A percentile compares a stretch with the other conserved stretches of the same genome.
Conservation (phyloP, 2,329 filamentous ascomycete species). For the Colletotrichum musae region DNA sequence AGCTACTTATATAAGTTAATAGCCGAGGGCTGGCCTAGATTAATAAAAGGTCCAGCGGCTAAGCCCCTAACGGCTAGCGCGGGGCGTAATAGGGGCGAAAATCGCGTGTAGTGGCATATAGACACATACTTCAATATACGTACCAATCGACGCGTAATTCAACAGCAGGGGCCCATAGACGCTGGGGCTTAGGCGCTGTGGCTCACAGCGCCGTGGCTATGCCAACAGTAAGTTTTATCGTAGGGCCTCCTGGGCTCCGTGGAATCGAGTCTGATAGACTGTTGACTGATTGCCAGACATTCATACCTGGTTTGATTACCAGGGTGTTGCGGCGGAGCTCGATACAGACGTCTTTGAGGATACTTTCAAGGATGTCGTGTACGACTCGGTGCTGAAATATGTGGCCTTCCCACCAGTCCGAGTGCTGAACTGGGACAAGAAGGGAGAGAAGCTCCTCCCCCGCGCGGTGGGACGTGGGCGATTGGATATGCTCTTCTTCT, state of each 20-base stretch:
- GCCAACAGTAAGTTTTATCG: no score
- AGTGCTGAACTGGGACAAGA: neutral
- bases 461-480: conserved; percentile 38
- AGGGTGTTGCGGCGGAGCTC: conserved; percentile 26
- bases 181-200: no score
- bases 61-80: no score
- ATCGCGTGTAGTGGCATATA: no score
- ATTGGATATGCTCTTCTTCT: conserved; percentile 46
- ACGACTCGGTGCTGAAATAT: conserved; percentile 48
- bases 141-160: no score
- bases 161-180: no score
- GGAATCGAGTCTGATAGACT: neutral
- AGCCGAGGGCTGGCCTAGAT: no score
- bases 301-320: conserved; percentile 47
- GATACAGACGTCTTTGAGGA: conserved; percentile 33
- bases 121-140: no score
- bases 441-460: conserved; percentile 27
- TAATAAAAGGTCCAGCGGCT: no score
- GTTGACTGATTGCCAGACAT: conserved; percentile 33
- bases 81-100: no score
- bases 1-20: no score
- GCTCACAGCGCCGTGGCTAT: no score
- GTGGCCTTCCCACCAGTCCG: conserved; percentile 44
- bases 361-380: conserved; percentile 43
- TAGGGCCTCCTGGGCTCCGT: neutral